Evolutionary conservation across 768 basidiomycete species (phyloP), one percentile per base, ranked within the genome.

Genomic region (Termitomyces sp.): DNA sequence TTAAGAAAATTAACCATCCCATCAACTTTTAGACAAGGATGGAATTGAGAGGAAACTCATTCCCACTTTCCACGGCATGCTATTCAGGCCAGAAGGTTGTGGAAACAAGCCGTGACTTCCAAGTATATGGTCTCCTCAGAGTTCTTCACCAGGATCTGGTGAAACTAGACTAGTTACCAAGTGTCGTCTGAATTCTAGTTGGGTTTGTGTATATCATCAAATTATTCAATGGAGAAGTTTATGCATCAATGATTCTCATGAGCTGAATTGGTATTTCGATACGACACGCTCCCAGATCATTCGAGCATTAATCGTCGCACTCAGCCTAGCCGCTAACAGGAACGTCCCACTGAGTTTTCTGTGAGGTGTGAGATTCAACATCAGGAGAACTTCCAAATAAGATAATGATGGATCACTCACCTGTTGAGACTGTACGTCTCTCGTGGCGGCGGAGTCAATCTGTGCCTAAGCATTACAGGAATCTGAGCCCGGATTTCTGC

Each of bases 371-470:
- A 26, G 26, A 26, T 26, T 33, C 13, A 35, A 38, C 40, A 50
- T 35, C 28, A 58, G 43, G n/a, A 41, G 26, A n/a, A 33, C 22
- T 11, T 28, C 5, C 4, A 8, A 20, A 38, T 14, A 55, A 26
- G 10, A 30, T 20, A 26, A 35, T 47, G 41, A 41, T 11, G 54
- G 33, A 46, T 44, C 13, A 63, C 81, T 56, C 60, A 87, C 88
- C 94, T 75, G 69, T 99, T 98, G 54, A 98, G 73, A 70, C 91
- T 93, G 70, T 98, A 98, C 1, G 96, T 98, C 74, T 98, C 95
- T 57, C 83, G 76, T 0, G 96, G 96, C 2, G 96, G 96, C 0
- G 96, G 96, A 0, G 93, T 94, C 30, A 97, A 77, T 49, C 95
- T 79, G 66, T 97, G 79, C 63, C 81, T 77, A 57, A 99, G 78